Percentiles rank a stretch among this genome's conserved stretches.
phyloP scores from a whole-genome alignment of 352 stramenopile genomes.

The Globisporangium irregulare region DNA sequence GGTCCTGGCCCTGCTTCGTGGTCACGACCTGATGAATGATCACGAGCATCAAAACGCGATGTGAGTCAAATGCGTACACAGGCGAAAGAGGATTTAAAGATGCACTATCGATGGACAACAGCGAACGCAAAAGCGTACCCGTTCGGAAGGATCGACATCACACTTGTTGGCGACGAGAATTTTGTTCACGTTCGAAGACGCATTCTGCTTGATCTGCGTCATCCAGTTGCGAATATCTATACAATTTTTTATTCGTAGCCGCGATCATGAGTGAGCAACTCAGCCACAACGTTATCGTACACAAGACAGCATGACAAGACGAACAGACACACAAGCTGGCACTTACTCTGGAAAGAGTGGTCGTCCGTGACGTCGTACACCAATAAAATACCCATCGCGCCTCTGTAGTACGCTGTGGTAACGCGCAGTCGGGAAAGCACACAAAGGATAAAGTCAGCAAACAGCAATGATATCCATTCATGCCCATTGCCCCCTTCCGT shows the following conservation, averaged over 20 bases:
- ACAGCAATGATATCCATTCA: too few relatives aligned
- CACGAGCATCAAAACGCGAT: background rate
- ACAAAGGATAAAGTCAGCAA: background rate
- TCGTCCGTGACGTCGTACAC: constrained; percentile 93
- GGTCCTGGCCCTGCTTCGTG: constrained; percentile 90
- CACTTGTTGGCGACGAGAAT: constrained; percentile 99
- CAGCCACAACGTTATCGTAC: background rate
- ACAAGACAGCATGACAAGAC: background rate
- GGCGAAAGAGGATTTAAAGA: background rate
- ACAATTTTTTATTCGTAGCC: background rate
- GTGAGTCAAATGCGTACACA: background rate
- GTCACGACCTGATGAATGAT: constrained; percentile 72
- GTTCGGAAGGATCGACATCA: constrained; percentile 95
- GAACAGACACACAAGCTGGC: background rate
- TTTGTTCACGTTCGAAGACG: constrained; percentile 99
- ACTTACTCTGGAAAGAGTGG: constrained; percentile 88
- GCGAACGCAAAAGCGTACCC: constrained; percentile 42
- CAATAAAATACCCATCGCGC: constrained; percentile 89
- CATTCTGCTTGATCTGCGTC: constrained; percentile 95
- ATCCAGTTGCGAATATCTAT: constrained; percentile 90
- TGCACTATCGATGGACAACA: background rate
- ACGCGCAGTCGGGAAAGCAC: background rate
- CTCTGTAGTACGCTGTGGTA: constrained; percentile 85
- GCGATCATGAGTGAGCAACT: background rate
- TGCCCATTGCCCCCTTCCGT: background rate